A percentile compares a stretch with the other conserved stretches of the same genome.
Evolutionary conservation across 2,329 filamentous ascomycete genomes (phyloP).

Genomic region (Gyromitra esculenta): DNA sequence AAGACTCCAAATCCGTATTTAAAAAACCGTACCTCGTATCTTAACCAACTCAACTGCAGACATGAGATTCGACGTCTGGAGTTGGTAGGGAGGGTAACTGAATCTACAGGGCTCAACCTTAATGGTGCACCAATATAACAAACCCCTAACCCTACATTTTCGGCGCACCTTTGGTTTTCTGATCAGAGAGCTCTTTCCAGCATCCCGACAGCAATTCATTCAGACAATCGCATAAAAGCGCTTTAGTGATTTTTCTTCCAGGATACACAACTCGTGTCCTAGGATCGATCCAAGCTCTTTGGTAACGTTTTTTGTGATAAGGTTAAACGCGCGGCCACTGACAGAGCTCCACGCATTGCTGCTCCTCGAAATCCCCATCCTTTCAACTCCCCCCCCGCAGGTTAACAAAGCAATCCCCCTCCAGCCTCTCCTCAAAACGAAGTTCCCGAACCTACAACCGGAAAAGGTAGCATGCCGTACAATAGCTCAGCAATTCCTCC

Average conservation of each 20-base stretch:
- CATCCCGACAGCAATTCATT: background rate
- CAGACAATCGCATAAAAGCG: background rate
- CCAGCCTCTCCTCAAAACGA: background rate
- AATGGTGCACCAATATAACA: background rate
- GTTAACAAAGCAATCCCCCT: conserved; percentile 27
- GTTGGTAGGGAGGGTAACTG: conserved; percentile 6
- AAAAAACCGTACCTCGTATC: background rate
- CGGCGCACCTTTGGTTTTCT: background rate
- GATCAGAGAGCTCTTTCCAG: background rate
- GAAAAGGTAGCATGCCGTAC: conserved; percentile 75
- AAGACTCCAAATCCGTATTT: background rate
- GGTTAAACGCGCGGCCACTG: conserved; percentile 22
- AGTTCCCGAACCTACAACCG: background rate
- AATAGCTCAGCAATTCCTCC: conserved; percentile 86
- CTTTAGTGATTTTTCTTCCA: background rate
- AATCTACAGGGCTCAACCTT: background rate
- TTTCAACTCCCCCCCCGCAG: background rate
- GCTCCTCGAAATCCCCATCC: background rate
- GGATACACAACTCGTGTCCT: background rate
- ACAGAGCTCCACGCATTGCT: conserved; percentile 40
- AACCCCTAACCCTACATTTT: conserved; percentile 8
- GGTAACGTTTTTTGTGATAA: background rate
- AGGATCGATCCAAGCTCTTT: background rate
- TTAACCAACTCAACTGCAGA: background rate
- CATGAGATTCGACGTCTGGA: background rate